These are phyloP conservation scores for Cadophora luteo-olivacea DNA, from an alignment of 2,329 filamentous ascomycete species.

Conservation along the genomic window DNA sequence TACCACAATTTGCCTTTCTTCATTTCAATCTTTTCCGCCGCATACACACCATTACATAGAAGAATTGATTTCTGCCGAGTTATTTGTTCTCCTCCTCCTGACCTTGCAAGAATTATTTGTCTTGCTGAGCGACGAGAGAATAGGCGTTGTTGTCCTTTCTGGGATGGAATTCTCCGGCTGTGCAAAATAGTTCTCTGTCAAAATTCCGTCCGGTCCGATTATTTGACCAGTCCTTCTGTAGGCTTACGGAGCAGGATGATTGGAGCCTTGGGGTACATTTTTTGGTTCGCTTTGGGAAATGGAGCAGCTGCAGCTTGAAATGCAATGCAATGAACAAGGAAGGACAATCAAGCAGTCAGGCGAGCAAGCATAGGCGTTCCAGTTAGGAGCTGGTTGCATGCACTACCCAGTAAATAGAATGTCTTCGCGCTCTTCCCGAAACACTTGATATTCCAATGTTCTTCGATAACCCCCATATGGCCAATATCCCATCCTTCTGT, in stretches of 20 bases:
- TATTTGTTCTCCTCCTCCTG: background rate
- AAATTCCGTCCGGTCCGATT: background rate
- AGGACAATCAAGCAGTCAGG: background rate
- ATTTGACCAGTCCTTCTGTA: background rate
- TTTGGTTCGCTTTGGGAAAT: slow-evolving; percentile 10
- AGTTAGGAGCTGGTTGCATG: background rate
- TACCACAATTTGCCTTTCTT: slow-evolving; percentile 13
- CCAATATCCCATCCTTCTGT: background rate
- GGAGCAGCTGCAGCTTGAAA: background rate
- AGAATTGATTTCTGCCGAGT: background rate
- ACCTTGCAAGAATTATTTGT: background rate
- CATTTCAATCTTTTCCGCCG: background rate
- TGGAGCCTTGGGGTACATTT: background rate
- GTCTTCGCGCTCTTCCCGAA: background rate
- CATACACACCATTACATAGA: slow-evolving; percentile 12
- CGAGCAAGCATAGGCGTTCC: slow-evolving; percentile 5
- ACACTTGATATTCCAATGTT: background rate
- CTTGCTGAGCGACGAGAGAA: slow-evolving; percentile 7
- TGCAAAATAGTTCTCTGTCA: background rate
- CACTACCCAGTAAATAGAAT: slow-evolving; percentile 10
- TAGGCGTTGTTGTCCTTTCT: background rate
- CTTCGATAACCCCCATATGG: background rate
- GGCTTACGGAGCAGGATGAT: slow-evolving; percentile 1
- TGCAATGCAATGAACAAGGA: background rate
- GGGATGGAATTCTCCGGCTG: background rate